Conservation (phyloP, 116 monocot species). For the Papilionanthe hybrid region DNA sequence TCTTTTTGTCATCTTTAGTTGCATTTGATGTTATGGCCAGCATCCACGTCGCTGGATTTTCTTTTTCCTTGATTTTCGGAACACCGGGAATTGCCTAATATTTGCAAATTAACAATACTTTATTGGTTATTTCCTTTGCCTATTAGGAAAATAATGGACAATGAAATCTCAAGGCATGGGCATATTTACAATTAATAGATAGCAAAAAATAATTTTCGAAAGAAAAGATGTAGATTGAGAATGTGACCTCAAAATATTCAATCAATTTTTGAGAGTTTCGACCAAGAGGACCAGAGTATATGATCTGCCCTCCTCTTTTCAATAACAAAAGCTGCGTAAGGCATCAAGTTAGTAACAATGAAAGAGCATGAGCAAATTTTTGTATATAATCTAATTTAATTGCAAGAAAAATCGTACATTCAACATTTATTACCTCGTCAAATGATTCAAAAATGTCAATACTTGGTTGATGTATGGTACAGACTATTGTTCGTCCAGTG, state of each 20-base stretch:
- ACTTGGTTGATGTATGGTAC: slow-evolving; percentile 22
- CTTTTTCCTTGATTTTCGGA: slow-evolving; percentile 44
- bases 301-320: background rate
- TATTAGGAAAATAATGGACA: background rate
- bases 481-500: slow-evolving; percentile 11
- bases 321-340: background rate
- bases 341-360: slow-evolving; percentile 1
- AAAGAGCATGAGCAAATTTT: background rate
- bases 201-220: background rate
- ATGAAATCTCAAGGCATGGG: background rate
- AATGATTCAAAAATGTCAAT: slow-evolving; percentile 26
- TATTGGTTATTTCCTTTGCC: background rate
- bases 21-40: slow-evolving; percentile 49
- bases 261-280: slow-evolving; percentile 13
- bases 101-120: background rate
- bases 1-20: slow-evolving; percentile 33
- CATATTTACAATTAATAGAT: background rate
- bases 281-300: slow-evolving; percentile 15
- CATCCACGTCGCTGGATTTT: slow-evolving; percentile 85
- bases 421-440: slow-evolving; percentile 4
- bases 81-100: slow-evolving; percentile 54
- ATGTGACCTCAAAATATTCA: slow-evolving; percentile 16
- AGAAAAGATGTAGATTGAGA: no score
- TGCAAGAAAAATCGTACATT: background rate
- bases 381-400: background rate